A percentile compares a stretch with the other conserved stretches of the same genome.
Evolutionary conservation across 306 rosid genomes (phyloP).

Genomic region (Echinosophora koreensis): DNA sequence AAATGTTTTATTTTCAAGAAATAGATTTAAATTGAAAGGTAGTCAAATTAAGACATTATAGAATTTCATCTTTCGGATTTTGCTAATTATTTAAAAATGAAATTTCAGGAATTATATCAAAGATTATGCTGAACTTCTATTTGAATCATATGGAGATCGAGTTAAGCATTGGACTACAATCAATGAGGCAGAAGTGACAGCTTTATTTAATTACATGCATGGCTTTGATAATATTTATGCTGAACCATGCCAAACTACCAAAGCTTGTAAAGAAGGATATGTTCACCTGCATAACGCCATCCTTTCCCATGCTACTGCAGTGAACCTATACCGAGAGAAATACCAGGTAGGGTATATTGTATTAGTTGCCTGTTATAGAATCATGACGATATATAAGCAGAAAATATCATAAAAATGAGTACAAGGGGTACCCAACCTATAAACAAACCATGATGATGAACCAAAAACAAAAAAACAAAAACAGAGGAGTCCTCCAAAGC

Average conservation of each 20-base stretch:
- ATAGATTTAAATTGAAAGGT: background rate
- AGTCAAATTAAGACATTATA: background rate
- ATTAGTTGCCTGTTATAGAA: too few relatives aligned
- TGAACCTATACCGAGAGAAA: slow-evolving; percentile 44
- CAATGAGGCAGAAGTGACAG: slow-evolving; percentile 45
- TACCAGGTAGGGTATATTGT: slow-evolving; percentile 35
- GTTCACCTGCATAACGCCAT: slow-evolving; percentile 44
- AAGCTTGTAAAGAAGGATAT: slow-evolving; percentile 52
- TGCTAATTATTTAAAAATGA: background rate
- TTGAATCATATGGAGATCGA: slow-evolving; percentile 52
- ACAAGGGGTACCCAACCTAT: too few relatives aligned
- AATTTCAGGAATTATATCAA: slow-evolving; percentile 48
- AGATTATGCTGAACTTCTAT: slow-evolving; percentile 49
- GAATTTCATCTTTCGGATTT: background rate
- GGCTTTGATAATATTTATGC: slow-evolving; percentile 39
- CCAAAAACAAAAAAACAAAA: too few relatives aligned
- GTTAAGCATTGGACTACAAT: slow-evolving; percentile 58
- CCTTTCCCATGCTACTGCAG: slow-evolving; percentile 50
- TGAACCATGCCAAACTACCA: slow-evolving; percentile 23
- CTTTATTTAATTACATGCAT: slow-evolving; percentile 40
- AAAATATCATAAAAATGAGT: too few relatives aligned
- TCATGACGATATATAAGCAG: too few relatives aligned
- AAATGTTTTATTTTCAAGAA: background rate
- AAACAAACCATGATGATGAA: too few relatives aligned
- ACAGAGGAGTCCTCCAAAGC: too few relatives aligned